Evolutionary conservation across 192 early-diverging fungal species (phyloP).

Genomic region (Phlyctochytrium bullatum): DNA sequence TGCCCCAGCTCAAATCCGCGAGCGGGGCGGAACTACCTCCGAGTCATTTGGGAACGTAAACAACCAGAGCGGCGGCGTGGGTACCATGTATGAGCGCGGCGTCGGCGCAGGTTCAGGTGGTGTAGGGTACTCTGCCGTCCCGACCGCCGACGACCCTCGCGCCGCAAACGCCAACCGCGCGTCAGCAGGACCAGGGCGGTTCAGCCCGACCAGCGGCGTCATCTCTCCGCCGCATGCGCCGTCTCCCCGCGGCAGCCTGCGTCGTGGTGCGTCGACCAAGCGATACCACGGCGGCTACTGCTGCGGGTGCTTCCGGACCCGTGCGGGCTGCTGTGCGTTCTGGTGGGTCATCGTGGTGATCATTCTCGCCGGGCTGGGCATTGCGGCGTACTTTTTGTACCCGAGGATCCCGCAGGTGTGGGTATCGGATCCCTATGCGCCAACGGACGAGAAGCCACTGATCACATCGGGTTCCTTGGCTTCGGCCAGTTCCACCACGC

Average conservation of each 20-base stretch:
- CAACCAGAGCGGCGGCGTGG: too few species aligned
- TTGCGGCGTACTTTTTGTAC: slow-evolving; percentile 20
- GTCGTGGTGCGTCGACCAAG: not conserved
- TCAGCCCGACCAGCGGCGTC: not conserved
- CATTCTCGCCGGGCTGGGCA: slow-evolving; percentile 16
- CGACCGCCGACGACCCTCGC: not conserved
- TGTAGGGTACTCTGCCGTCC: too few species aligned
- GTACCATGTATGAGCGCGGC: too few species aligned
- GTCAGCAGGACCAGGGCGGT: not conserved
- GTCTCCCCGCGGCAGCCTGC: not conserved
- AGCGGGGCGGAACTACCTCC: too few species aligned
- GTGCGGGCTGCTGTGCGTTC: slow-evolving; percentile 8
- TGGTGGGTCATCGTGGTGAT: slow-evolving; percentile 6
- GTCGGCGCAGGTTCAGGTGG: too few species aligned
- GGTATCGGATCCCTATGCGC: slow-evolving; percentile 13
- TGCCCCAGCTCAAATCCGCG: too few species aligned
- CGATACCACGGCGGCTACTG: not conserved
- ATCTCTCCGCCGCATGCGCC: not conserved
- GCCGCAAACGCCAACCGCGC: not conserved
- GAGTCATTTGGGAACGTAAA: too few species aligned
- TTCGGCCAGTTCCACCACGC: not conserved
- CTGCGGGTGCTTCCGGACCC: slow-evolving; percentile 15
- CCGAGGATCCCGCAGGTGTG: slow-evolving; percentile 15
- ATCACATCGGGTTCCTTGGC: not conserved
- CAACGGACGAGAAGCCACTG: not conserved